Percentiles rank a stretch among this genome's conserved stretches.
Conservation (phyloP, 2,329 filamentous ascomycete genomes). For the Fusarium napiforme region DNA sequence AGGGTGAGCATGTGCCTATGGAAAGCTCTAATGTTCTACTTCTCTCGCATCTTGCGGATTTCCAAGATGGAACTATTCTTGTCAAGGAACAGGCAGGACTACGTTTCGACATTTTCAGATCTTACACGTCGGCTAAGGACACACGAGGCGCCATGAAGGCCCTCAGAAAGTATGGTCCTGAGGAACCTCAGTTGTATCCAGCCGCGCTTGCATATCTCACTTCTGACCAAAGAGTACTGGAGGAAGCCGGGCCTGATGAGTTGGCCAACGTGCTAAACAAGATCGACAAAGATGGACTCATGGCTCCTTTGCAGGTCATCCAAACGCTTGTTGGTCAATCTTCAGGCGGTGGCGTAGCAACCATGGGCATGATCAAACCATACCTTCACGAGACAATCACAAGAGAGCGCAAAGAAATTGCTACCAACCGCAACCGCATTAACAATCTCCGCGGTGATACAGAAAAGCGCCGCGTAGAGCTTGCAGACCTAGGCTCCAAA, state of each 20-base stretch:
- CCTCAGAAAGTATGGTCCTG: conserved; percentile 87
- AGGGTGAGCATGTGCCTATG: conserved; percentile 82
- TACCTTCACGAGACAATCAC: conserved; percentile 92
- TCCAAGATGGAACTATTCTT: conserved; percentile 88
- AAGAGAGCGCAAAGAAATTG: conserved; percentile 87
- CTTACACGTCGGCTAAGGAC: conserved; percentile 91
- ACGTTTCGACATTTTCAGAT: conserved; percentile 94
- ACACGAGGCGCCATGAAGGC: conserved; percentile 91
- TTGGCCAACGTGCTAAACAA: conserved; percentile 81
- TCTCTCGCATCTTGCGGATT: conserved; percentile 90
- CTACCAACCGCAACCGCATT: conserved; percentile 81
- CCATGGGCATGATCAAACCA: conserved; percentile 96
- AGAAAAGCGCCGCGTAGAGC: conserved; percentile 79
- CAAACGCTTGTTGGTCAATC: conserved; percentile 81
- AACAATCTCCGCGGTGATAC: conserved; percentile 87
- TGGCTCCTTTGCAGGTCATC: conserved; percentile 96
- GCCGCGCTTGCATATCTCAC: conserved; percentile 94
- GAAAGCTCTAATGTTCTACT: conserved; percentile 95
- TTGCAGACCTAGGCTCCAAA: conserved; percentile 79
- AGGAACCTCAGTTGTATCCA: conserved; percentile 91
- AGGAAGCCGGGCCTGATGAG: conserved; percentile 86
- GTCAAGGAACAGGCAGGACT: conserved; percentile 95
- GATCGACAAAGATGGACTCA: conserved; percentile 89
- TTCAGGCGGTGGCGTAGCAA: conserved; percentile 73
- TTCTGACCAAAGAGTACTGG: conserved; percentile 81